Percentiles rank a stretch among this genome's conserved stretches.
Evolutionary conservation across 2,329 filamentous ascomycete species (phyloP).

Genomic region (Verticillium alfalfae): DNA sequence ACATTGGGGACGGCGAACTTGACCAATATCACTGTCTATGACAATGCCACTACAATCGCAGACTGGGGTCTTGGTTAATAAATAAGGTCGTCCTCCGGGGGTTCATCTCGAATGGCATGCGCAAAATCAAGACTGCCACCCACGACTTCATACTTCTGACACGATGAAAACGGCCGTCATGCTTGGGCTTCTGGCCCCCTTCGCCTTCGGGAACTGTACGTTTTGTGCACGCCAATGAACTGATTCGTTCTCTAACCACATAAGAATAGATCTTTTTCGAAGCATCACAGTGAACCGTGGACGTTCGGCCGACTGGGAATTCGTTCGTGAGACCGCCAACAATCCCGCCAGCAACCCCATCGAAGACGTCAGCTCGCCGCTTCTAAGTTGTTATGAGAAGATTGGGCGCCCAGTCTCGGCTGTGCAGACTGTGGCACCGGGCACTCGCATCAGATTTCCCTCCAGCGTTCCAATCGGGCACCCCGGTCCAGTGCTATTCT

Average conservation of each 20-base stretch:
- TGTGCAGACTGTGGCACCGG: background rate
- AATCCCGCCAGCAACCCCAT: conserved; percentile 20
- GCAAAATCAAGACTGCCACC: background rate
- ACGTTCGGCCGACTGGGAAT: conserved; percentile 13
- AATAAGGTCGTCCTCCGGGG: background rate
- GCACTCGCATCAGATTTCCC: conserved; percentile 20
- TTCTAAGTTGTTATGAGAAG: conserved; percentile 23
- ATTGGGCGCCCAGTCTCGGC: background rate
- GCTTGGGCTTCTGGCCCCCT: background rate
- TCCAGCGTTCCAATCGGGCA: conserved; percentile 32
- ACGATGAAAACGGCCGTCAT: background rate
- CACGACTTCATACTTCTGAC: background rate
- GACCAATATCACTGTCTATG: too few species aligned
- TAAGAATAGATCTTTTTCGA: background rate
- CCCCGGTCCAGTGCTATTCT: conserved; percentile 33
- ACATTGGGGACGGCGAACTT: too few species aligned
- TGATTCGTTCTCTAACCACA: background rate
- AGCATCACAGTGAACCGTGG: background rate
- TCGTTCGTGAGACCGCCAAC: conserved; percentile 25
- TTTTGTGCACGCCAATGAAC: background rate
- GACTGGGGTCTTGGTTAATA: background rate
- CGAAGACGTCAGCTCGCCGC: conserved; percentile 19
- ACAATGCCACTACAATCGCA: too few species aligned
- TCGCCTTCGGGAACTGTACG: background rate
- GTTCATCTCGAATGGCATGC: background rate